A percentile compares a stretch with the other conserved stretches of the same genome.
Conservation (phyloP, 2,329 filamentous ascomycete genomes). For the Tolypocladium paradoxum region DNA sequence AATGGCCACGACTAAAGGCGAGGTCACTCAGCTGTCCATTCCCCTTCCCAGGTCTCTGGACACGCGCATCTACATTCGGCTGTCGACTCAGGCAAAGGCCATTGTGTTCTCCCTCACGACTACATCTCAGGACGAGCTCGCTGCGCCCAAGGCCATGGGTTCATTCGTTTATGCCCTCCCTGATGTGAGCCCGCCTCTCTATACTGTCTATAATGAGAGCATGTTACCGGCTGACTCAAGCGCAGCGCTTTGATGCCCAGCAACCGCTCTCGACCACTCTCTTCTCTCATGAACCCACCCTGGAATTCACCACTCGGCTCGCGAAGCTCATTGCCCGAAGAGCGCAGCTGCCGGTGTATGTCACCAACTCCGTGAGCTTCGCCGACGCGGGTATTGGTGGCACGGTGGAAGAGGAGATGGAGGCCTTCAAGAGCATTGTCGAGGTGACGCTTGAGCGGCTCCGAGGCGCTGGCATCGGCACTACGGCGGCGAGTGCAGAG, state of each 20-base stretch:
- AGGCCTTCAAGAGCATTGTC: slow-evolving; percentile 66
- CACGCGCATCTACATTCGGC: slow-evolving; percentile 48
- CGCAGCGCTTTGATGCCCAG: slow-evolving; percentile 38
- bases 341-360: slow-evolving; percentile 68
- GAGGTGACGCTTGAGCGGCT: slow-evolving; percentile 43
- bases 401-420: slow-evolving; percentile 88
- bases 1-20: background rate
- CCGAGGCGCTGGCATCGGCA: slow-evolving; percentile 7
- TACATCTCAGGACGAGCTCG: slow-evolving; percentile 39
- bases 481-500: background rate
- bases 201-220: background rate
- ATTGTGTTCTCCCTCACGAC: slow-evolving; percentile 53
- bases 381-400: slow-evolving; percentile 63
- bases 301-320: slow-evolving; percentile 80
- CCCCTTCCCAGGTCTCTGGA: slow-evolving; percentile 50
- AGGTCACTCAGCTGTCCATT: slow-evolving; percentile 33
- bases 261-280: slow-evolving; percentile 69
- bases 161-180: slow-evolving; percentile 93
- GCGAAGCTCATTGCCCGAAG: slow-evolving; percentile 74
- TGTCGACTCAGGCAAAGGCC: slow-evolving; percentile 47
- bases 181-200: slow-evolving; percentile 45
- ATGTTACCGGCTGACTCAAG: background rate
- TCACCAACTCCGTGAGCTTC: slow-evolving; percentile 79
- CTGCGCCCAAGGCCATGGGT: slow-evolving; percentile 51
- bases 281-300: slow-evolving; percentile 61